Base-by-base conservation (phyloP, 2,329 filamentous ascomycete species). In the Cladosporium halotolerans region DNA sequence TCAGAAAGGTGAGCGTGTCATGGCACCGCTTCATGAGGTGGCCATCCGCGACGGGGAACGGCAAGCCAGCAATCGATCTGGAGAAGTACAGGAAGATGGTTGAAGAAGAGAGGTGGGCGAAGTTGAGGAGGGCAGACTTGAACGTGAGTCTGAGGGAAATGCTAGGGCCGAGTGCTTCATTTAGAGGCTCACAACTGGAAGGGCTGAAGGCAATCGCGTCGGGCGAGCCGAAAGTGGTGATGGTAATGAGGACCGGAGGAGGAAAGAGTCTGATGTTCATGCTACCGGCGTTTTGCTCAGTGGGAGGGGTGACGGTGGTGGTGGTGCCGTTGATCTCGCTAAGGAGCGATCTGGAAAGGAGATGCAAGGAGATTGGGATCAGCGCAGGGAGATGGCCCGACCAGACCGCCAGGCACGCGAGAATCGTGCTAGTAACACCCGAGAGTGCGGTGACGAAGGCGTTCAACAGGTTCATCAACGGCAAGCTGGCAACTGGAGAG, bases 341-440 rank as follows among this genome's bases (percentile, higher is more conserved):
- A 1, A 6, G 33, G 33, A 36, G 33, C 33, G 33, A 36, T 36
- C 9, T 36, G 3, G 33, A 36, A 4, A 36, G 33, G 33, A 6
- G 33, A 36, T 36, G 33, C 33, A 6, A 5, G n/a, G 38, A 3
- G 9, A 16, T 41, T 7, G 38, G 38, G 10, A 2, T 41, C 38
- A 41, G 10, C 9, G 38, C 38, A 1, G 33, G 33, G 5, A 36
- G 33, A 10, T 10, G n/a, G 33, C 33, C 33, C 5, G 33, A 36
- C 33, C 33, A 36, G 9, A 10, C 33, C 1, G 4, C 33, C 3
- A 36, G 33, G 9, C 5, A 44, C 9, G 33, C 33, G 5, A 36
- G 34, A 11, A 54, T 66, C 13, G 49, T 67, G 18, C 55, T 66
- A 11, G 61, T 65, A 14, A 66, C 52, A 43, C 62, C 57, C 14